Conservation (phyloP, 371 early-diverging fungal species). For the Batrachochytrium dendrobatidis region DNA sequence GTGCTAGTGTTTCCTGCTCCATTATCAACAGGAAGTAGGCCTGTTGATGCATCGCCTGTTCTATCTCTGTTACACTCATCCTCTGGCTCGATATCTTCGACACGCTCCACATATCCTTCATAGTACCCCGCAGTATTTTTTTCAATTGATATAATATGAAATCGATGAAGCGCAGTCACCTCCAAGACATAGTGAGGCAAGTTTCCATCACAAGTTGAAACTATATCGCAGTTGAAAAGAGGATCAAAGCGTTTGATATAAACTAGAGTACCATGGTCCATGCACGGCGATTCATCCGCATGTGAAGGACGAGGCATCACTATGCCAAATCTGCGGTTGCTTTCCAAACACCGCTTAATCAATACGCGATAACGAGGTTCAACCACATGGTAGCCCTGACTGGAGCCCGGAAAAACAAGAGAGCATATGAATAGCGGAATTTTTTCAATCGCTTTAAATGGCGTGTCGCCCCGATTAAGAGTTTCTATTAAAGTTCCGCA, state of each 20-base stretch:
- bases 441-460: background rate
- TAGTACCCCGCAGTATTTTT: conserved; percentile 14
- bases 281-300: background rate
- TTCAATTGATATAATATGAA: conserved; percentile 3
- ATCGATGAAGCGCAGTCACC: conserved; percentile 15
- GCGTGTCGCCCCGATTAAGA: background rate
- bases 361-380: conserved; percentile 33
- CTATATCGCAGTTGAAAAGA: conserved; percentile 5
- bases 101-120: conserved; percentile 15
- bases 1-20: too few species aligned
- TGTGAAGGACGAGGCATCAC: conserved; percentile 12
- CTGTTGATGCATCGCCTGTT: background rate
- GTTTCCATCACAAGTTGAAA: conserved; percentile 6
- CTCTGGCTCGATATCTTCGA: conserved; percentile 24
- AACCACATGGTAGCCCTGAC: conserved; percentile 23
- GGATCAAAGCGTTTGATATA: conserved; percentile 11
- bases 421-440: conserved; percentile 58
- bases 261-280: conserved; percentile 19
- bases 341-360: conserved; percentile 20
- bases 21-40: background rate
- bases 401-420: conserved; percentile 27
- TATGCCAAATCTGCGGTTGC: conserved; percentile 14
- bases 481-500: too few species aligned
- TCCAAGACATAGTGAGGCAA: conserved; percentile 25
- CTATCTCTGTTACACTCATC: conserved; percentile 8